Evolutionary conservation across 148 eudicot species (phyloP), one percentile per base, ranked within the genome.

Genomic region (Tetragonia tetragonoides): DNA sequence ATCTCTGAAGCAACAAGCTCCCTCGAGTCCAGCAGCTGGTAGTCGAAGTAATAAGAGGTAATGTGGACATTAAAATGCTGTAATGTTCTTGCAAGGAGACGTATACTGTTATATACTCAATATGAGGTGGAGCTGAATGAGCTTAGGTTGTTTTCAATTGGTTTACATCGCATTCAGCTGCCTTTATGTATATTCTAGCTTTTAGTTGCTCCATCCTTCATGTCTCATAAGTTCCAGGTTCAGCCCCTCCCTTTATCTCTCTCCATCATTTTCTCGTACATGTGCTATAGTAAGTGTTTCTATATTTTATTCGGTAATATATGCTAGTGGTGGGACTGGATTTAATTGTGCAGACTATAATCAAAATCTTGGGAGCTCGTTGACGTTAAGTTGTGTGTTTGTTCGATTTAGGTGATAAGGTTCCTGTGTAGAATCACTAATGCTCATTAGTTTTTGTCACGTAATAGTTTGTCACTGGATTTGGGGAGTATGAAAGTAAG

Each of bases 391-490:
- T 77, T 56, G 39, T 40, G 65, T 23, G n/a, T 51, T 23, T 49
- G 40, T 72, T 53, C 41, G 44, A 8, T 57, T 73, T 9, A 40
- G 20, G 56, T 21, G 59, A 49, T 60, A 3, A 8, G 14, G 78
- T 24, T 57, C 54, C 6, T 34, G 44, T 65, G 4, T 59, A 63
- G 21, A 34, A 6, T 76, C 15, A 54, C 2, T 44, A 69, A 70
- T 61, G 6, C 21, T 70, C 10, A 40, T 5, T 3, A 57, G 69
- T 77, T 69, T 70, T 74, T 73, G 39, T 67, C 44, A 44, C 69
- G 51, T 62, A 63, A 72, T 88, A 94, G 98, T 90, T 84, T 92
- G 80, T 92, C 96, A 47, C 39, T 91, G 74, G 98, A 94, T 80
- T 83, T 89, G 87, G 90, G 93, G 54, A 91, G 93, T 83, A 86